Base-by-base conservation (phyloP, 1,284 basidiomycete genomes). In the Ceratobasidium theobromae region DNA sequence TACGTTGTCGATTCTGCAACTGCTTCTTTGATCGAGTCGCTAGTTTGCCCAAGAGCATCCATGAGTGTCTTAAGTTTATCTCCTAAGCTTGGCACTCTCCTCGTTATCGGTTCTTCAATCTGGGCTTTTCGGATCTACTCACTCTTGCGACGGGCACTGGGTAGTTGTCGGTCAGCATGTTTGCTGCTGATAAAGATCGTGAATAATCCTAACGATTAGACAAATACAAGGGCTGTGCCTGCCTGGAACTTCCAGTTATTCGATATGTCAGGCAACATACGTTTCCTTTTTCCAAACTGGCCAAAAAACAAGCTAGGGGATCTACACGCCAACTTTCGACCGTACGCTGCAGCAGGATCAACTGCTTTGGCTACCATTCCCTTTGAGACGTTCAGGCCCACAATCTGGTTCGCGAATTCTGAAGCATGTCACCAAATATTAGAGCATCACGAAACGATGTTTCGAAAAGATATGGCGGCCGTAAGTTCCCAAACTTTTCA, bases 221-320 rank as follows among this genome's bases (percentile, higher is more conserved):
- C n/a, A n/a, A 38, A 38, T 43, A 28, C 14, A 14, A 58, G 55
- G 25, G 4, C 32, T 2, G 55, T 48, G 4, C 43, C 55, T 2
- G 4, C 18, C 30, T 48, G 55, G 55, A 45, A 33, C 43, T 46
- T 45, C 11, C 55, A 48, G 43, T 23, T 48, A 18, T 58, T 45
- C 28, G 40, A 45, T 27, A 25, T 58, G 12, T 30, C 40, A n/a
- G 8, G 30, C 2, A 27, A 18, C 16, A 16, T 28, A 35, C 55
- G 55, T 25, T 33, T 58, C 3, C n/a, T 48, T 14, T 14, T 14
- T 18, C 43, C 55, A 4, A 32, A 30, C 16, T 33, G 14, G 4
- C 41, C 35, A n/a, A 48, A 58, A 25, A 18, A 48, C n/a, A 58
- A 48, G n/a, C 43, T 58, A 23, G 55, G 55, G 9, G 55, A 58